Percentiles rank a stretch among this genome's conserved stretches.
phyloP scores from a whole-genome alignment of 1,139 yeast genomes.

The Yarrowia galli region DNA sequence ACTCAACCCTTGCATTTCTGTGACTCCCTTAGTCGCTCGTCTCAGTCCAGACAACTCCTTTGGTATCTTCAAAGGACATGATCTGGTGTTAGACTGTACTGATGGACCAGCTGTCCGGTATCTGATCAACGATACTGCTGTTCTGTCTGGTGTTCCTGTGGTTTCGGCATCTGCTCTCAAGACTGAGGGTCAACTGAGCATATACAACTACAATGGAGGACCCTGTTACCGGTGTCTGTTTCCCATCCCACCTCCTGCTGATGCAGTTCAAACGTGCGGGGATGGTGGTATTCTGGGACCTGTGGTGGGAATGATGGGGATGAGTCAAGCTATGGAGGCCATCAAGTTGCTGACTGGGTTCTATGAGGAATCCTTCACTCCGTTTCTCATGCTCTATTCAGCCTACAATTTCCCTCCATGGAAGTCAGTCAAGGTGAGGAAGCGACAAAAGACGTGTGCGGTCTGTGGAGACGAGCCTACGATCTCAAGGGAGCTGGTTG shows the following conservation, averaged over 20 bases:
- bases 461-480: slow-evolving; percentile 65
- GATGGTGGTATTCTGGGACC: slow-evolving; percentile 98
- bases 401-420: slow-evolving; percentile 78
- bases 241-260: slow-evolving; percentile 89
- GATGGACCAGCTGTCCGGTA: slow-evolving; percentile 92
- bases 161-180: slow-evolving; percentile 93
- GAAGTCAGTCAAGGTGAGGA: slow-evolving; percentile 81
- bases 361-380: slow-evolving; percentile 61
- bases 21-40: slow-evolving; percentile 61
- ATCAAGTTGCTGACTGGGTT: slow-evolving; percentile 71
- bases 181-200: slow-evolving; percentile 87
- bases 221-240: slow-evolving; percentile 96
- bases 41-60: slow-evolving; percentile 68
- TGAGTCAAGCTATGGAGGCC: slow-evolving; percentile 87
- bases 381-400: slow-evolving; percentile 72
- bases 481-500: slow-evolving; percentile 59
- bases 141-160: slow-evolving; percentile 69
- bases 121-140: slow-evolving; percentile 85
- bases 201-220: slow-evolving; percentile 73
- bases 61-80: slow-evolving; percentile 66
- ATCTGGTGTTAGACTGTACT: slow-evolving; percentile 87
- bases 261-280: slow-evolving; percentile 80
- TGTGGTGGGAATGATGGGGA: slow-evolving; percentile 89
- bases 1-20: slow-evolving; percentile 72
- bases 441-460: slow-evolving; percentile 63